phyloP scores from a whole-genome alignment of 2,329 filamentous ascomycete genomes.

The Colletotrichum lindemuthianum region DNA sequence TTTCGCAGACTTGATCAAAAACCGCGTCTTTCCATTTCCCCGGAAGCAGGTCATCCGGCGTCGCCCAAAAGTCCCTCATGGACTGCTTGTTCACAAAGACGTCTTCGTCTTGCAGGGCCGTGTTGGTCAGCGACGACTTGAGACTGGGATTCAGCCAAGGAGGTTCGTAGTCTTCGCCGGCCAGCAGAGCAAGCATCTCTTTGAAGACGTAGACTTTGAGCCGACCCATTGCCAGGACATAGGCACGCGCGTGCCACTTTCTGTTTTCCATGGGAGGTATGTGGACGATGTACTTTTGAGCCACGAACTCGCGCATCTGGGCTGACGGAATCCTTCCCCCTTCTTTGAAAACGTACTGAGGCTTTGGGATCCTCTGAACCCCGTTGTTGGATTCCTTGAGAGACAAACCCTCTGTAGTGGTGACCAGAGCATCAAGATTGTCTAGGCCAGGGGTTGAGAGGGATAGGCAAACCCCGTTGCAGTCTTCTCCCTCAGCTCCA shows the following conservation, averaged over 20 bases:
- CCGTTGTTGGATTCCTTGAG: conserved; percentile 16
- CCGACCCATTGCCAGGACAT: conserved; percentile 48
- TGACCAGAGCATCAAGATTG: conserved; percentile 45
- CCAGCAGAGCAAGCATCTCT: conserved; percentile 49
- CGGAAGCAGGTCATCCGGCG: conserved; percentile 43
- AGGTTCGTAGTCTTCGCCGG: conserved; percentile 47
- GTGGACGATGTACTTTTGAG: conserved; percentile 48
- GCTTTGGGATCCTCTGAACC: conserved; percentile 23
- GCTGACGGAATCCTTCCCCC: conserved; percentile 48
- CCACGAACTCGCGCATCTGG: conserved; percentile 50
- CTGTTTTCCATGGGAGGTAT: conserved; percentile 44
- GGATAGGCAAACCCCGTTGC: conserved; percentile 37
- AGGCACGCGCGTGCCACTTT: conserved; percentile 51
- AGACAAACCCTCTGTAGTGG: conserved; percentile 39
- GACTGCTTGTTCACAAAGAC: conserved; percentile 45
- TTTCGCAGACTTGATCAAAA: conserved; percentile 48
- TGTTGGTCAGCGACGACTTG: conserved; percentile 49
- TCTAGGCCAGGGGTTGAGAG: conserved; percentile 42
- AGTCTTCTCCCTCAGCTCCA: conserved; percentile 16
- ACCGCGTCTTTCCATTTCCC: conserved; percentile 45
- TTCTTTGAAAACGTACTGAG: conserved; percentile 43
- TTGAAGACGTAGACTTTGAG: conserved; percentile 50
- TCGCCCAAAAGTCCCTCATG: conserved; percentile 48
- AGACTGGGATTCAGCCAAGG: conserved; percentile 49
- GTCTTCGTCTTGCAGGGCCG: conserved; percentile 48